Conservation (phyloP, 768 basidiomycete species). For the Tubosaeta sp. region DNA sequence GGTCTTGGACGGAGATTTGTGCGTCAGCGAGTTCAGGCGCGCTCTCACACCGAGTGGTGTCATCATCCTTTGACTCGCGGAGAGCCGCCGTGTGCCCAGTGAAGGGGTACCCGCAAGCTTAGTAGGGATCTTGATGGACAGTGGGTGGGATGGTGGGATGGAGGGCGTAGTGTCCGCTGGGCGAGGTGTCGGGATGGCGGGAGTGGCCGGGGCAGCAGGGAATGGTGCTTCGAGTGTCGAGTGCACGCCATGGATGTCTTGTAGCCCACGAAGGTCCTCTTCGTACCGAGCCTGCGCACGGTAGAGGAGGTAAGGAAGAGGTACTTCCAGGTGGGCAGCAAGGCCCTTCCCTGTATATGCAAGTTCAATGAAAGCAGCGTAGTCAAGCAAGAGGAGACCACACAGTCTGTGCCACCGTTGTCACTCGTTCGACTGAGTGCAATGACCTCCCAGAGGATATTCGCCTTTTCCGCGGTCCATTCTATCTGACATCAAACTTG, state of each 20-base stretch:
- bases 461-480: constrained; percentile 82
- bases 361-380: background rate
- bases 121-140: constrained; percentile 24
- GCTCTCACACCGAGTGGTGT: constrained; percentile 67
- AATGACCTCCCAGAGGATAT: constrained; percentile 83
- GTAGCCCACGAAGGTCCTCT: constrained; percentile 76
- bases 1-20: constrained; percentile 41
- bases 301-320: constrained; percentile 80
- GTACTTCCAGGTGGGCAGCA: constrained; percentile 73
- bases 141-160: constrained; percentile 8
- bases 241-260: constrained; percentile 63
- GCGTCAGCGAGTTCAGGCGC: constrained; percentile 63
- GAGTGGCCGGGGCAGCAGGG: constrained; percentile 11
- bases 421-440: constrained; percentile 71
- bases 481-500: constrained; percentile 52
- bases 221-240: constrained; percentile 39
- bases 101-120: constrained; percentile 8
- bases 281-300: constrained; percentile 81
- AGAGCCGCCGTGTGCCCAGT: constrained; percentile 22
- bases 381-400: constrained; percentile 25
- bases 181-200: constrained; percentile 9
- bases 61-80: constrained; percentile 40
- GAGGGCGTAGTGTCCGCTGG: constrained; percentile 15
- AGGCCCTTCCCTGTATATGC: constrained; percentile 69
- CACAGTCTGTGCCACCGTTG: constrained; percentile 75